These are phyloP conservation scores for Pichia phayaonensis DNA, from an alignment of 805 yeast species.

Conservation along the genomic window DNA sequence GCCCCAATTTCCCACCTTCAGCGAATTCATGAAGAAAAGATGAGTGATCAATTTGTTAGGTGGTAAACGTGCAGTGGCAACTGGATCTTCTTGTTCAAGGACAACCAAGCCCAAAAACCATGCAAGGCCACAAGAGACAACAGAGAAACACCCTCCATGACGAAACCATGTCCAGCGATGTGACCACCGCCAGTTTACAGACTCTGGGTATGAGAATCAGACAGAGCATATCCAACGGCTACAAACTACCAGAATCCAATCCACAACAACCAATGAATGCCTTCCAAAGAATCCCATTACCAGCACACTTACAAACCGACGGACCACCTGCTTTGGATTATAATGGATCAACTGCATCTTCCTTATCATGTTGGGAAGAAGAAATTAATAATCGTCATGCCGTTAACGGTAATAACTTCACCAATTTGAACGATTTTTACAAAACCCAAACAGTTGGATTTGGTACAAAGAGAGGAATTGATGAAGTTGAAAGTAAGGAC, in stretches of 20 bases:
- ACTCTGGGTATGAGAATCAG: conserved; percentile 68
- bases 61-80: not conserved
- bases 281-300: conserved; percentile 29
- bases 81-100: not conserved
- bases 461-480: conserved; percentile 4
- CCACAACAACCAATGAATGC: conserved; percentile 5
- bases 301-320: conserved; percentile 22
- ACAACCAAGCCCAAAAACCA: not conserved
- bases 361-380: conserved; percentile 37
- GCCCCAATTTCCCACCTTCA: too few species aligned
- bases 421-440: not conserved
- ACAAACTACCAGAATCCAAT: conserved; percentile 21
- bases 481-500: conserved; percentile 1
- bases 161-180: conserved; percentile 12
- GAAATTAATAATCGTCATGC: conserved; percentile 14
- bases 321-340: conserved; percentile 40
- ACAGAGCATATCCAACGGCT: conserved; percentile 59
- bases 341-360: conserved; percentile 38
- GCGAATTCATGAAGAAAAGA: not conserved
- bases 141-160: not conserved
- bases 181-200: conserved; percentile 34
- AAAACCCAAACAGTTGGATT: not conserved
- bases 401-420: not conserved
- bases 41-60: not conserved
- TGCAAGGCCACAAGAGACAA: conserved; percentile 5